A percentile compares a stretch with the other conserved stretches of the same genome.
These are phyloP conservation scores for Laguncularia racemosa DNA, from an alignment of 345 rosid species.

Conservation along the genomic window DNA sequence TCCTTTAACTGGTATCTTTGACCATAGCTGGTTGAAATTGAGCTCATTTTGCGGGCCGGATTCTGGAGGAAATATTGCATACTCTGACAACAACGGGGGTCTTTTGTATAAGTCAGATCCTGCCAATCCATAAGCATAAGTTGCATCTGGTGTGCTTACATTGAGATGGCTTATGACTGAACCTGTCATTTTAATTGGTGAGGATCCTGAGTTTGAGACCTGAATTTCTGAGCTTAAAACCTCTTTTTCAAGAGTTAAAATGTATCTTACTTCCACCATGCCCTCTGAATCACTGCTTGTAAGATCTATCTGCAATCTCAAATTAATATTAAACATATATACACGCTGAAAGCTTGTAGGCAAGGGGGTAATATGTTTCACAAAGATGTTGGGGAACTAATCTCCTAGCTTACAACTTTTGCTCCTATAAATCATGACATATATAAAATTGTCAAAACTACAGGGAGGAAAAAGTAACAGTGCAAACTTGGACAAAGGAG, in stretches of 20 bases:
- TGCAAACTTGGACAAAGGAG: background rate
- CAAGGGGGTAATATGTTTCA: too few species aligned
- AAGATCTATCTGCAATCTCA: constrained; percentile 49
- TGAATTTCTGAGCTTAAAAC: constrained; percentile 47
- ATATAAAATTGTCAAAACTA: background rate
- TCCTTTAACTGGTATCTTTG: constrained; percentile 10
- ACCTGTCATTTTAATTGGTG: constrained; percentile 36
- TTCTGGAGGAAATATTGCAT: constrained; percentile 40
- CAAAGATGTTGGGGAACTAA: too few species aligned
- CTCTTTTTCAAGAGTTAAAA: constrained; percentile 41
- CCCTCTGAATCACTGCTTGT: constrained; percentile 33
- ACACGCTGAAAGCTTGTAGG: too few species aligned
- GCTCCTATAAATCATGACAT: too few species aligned
- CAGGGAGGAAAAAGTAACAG: background rate
- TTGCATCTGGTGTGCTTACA: constrained; percentile 87
- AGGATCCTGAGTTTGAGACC: constrained; percentile 38
- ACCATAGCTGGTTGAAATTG: constrained; percentile 16
- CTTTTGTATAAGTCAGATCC: constrained; percentile 48
- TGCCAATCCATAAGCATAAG: constrained; percentile 61
- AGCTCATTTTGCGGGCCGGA: constrained; percentile 9
- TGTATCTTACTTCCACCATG: constrained; percentile 45
- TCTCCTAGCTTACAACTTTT: too few species aligned
- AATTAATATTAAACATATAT: too few species aligned
- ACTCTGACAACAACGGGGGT: constrained; percentile 30
- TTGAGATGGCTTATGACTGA: constrained; percentile 59